Conservation (phyloP, 371 early-diverging fungal genomes). For the Basidiobolus meristosporus region DNA sequence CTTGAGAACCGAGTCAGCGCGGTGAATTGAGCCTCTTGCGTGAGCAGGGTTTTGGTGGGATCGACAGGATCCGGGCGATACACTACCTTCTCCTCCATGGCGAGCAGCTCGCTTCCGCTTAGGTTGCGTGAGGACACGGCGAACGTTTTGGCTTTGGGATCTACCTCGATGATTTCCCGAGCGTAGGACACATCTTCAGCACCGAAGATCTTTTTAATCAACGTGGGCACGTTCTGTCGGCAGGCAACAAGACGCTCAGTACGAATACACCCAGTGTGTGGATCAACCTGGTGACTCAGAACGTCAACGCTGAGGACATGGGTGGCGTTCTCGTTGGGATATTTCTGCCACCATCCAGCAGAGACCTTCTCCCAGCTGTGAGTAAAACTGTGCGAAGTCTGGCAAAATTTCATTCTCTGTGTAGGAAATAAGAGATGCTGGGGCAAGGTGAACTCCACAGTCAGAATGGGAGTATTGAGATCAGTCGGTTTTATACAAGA, state of each 20-base stretch:
- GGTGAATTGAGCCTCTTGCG: constrained; percentile 60
- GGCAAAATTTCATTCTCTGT: not conserved
- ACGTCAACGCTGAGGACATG: constrained; percentile 88
- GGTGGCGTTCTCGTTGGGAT: constrained; percentile 80
- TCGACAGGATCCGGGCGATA: too few relatives aligned
- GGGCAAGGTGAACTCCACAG: too few relatives aligned
- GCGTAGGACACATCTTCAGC: constrained; percentile 51
- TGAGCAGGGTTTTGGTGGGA: constrained; percentile 62
- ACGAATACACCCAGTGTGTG: constrained; percentile 58
- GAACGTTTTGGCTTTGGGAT: too few relatives aligned
- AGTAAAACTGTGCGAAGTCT: constrained; percentile 11
- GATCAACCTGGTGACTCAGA: constrained; percentile 58
- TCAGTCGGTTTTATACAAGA: too few relatives aligned
- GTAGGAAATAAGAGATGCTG: too few relatives aligned
- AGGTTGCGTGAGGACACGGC: too few relatives aligned
- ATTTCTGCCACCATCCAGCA: constrained; percentile 87
- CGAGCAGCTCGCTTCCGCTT: too few relatives aligned
- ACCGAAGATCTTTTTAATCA: constrained; percentile 43
- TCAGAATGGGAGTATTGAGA: too few relatives aligned
- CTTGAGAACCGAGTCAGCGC: constrained; percentile 57
- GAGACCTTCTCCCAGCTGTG: constrained; percentile 79
- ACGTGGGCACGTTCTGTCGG: constrained; percentile 65
- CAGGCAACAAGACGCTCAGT: constrained; percentile 82
- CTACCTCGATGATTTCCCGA: constrained; percentile 66
- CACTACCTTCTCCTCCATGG: too few relatives aligned